Percentiles rank a stretch among this genome's conserved stretches.
phyloP scores from a whole-genome alignment of 176 grass and related monocot species.

The Avena eriantha region DNA sequence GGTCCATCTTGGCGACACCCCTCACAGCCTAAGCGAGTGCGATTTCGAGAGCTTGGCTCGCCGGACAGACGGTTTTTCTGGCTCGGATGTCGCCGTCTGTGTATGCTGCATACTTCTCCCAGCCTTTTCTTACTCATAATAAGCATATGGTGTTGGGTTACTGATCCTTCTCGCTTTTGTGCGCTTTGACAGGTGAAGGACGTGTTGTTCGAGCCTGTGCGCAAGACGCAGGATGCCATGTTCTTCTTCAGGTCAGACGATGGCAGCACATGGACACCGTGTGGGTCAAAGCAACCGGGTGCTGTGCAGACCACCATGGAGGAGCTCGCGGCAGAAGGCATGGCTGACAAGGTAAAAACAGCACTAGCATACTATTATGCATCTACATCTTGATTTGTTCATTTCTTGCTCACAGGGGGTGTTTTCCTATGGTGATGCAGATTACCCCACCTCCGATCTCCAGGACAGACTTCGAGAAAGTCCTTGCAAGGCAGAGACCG shows the following conservation, averaged over 20 bases:
- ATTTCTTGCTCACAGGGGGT: background rate
- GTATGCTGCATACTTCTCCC: conserved; percentile 38
- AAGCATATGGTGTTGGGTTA: too few relatives aligned
- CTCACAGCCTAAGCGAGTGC: conserved; percentile 55
- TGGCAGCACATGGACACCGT: conserved; percentile 48
- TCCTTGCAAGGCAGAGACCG: conserved; percentile 57
- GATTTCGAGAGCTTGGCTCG: conserved; percentile 64
- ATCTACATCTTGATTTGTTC: background rate
- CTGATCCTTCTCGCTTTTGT: background rate
- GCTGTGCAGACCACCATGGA: conserved; percentile 67
- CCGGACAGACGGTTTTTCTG: conserved; percentile 62
- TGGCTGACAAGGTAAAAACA: conserved; percentile 49
- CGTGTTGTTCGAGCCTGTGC: conserved; percentile 64
- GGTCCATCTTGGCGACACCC: conserved; percentile 71
- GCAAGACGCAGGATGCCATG: conserved; percentile 73
- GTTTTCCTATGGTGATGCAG: background rate
- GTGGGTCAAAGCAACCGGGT: conserved; percentile 52
- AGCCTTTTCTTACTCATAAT: background rate
- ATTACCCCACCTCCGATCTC: conserved; percentile 64
- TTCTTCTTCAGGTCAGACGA: conserved; percentile 49
- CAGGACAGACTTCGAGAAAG: conserved; percentile 62
- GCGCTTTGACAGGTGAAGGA: conserved; percentile 58
- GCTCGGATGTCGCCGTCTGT: conserved; percentile 66
- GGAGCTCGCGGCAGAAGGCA: conserved; percentile 54
- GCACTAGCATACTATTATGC: too few relatives aligned